Percentiles rank a stretch among this genome's conserved stretches.
phyloP scores from a whole-genome alignment of 1,284 basidiomycete genomes.

The Cutaneotrichosporon spelunceum region DNA sequence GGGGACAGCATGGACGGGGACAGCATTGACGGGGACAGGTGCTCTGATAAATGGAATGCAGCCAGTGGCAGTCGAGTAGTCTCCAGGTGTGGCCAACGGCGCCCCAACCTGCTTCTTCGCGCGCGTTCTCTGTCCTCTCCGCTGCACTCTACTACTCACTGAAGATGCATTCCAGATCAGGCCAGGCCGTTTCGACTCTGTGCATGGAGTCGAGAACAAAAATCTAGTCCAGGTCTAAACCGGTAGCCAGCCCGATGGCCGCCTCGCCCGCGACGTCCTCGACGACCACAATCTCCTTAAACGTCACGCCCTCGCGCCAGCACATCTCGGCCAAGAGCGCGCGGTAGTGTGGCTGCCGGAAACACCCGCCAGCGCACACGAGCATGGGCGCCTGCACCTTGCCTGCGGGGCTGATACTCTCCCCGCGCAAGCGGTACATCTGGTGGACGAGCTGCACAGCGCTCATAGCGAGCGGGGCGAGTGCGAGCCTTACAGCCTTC shows the following conservation, averaged over 20 bases:
- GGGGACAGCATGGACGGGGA: too few relatives aligned
- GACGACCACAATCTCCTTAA: slow-evolving; percentile 27
- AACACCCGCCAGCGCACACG: slow-evolving; percentile 35
- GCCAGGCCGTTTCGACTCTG: too few relatives aligned
- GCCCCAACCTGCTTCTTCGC: too few relatives aligned
- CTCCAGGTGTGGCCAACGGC: too few relatives aligned
- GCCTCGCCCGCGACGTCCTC: slow-evolving; percentile 35
- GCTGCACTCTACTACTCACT: too few relatives aligned
- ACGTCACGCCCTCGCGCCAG: slow-evolving; percentile 25
- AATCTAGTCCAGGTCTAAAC: slow-evolving; percentile 12
- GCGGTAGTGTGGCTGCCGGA: slow-evolving; percentile 32
- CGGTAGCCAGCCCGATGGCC: slow-evolving; percentile 31
- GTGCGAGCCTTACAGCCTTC: slow-evolving; percentile 24
- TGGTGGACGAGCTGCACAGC: slow-evolving; percentile 30
- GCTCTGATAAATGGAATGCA: too few relatives aligned
- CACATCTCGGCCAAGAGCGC: slow-evolving; percentile 24
- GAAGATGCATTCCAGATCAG: too few relatives aligned
- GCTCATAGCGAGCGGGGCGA: slow-evolving; percentile 22
- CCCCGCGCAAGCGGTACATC: slow-evolving; percentile 11
- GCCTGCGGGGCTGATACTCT: slow-evolving; percentile 16
- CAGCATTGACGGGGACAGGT: too few relatives aligned
- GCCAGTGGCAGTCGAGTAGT: too few relatives aligned
- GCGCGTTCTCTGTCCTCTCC: too few relatives aligned
- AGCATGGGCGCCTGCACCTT: slow-evolving; percentile 14
- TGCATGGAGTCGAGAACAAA: too few relatives aligned